Evolutionary conservation across 78 protist species (phyloP), one percentile per base, ranked within the genome.

Genomic region (Dictyostelium intermedium): DNA sequence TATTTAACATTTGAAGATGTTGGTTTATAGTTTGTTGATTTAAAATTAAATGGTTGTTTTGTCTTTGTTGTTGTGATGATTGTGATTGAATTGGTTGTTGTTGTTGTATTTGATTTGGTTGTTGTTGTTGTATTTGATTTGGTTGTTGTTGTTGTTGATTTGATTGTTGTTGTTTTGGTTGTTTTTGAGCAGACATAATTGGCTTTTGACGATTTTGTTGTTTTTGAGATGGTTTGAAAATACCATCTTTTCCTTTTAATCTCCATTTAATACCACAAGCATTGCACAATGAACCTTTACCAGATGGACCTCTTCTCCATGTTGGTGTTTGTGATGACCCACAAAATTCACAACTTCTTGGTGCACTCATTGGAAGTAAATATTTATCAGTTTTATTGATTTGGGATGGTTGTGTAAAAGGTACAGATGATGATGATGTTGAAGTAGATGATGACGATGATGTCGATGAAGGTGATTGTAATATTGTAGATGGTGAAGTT

Each of bases 301-400:
- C 96, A 8, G 96, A 93, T 80, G 96, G 96, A 80, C 96, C 96
- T 50, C 96, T 45, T 86, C 96, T 85, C 96, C 96, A 93, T 63
- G 92, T 87, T 81, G 96, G 96, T 9, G 96, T 93, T 53, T 56
- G 47, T 3, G 74, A 37, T 20, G 92, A 77, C 1, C 86, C 84
- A 83, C 96, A 93, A 85, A 93, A 93, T 70, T 93, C 96, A 37
- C 96, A 93, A 61, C 86, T 69, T 82, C 96, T 84, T 25, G 45
- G n/a, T 61, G 79, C 37, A 34, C 79, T 72, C 79, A 72, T 72
- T 72, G 79, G 45, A 30, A 53, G 14, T 11, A 34, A 43, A 50
- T 47, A 78, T 32, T 56, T 35, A 14, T 85, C 53, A 20, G 27
- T 18, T 30, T 25, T 78, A 23, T 37, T 78, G 1, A 11, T 39